These are phyloP conservation scores for Dictyostelium capitatum DNA, from an alignment of 78 protist genomes.

Conservation along the genomic window DNA sequence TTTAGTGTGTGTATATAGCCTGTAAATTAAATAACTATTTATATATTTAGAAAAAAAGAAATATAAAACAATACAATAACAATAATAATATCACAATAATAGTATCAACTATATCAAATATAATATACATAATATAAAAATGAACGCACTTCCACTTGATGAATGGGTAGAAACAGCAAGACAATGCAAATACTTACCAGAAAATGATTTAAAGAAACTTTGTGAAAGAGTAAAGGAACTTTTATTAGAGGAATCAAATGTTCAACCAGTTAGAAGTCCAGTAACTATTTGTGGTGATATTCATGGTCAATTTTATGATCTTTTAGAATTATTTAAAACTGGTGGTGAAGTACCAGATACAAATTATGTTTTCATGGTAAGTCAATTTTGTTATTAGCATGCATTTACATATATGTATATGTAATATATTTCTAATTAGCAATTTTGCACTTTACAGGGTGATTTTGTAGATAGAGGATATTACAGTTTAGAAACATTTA, in stretches of 20 bases:
- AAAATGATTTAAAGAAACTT: conserved; percentile 90
- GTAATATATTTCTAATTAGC: no score
- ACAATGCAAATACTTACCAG: conserved; percentile 90
- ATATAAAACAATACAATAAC: background rate
- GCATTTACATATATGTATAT: no score
- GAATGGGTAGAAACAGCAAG: conserved; percentile 89
- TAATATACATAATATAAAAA: background rate
- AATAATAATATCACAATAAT: background rate
- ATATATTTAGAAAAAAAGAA: background rate
- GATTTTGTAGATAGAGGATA: conserved; percentile 99
- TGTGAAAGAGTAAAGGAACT: conserved; percentile 93
- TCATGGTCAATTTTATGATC: conserved; percentile 99
- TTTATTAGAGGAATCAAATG: conserved; percentile 97
- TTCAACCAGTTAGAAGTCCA: conserved; percentile 96
- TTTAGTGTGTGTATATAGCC: background rate
- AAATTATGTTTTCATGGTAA: conserved; percentile 97
- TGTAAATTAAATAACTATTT: no score
- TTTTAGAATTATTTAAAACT: conserved; percentile 95
- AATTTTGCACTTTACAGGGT: no score
- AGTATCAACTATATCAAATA: no score
- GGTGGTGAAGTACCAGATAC: conserved; percentile 97
- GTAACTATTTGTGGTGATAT: conserved; percentile 99
- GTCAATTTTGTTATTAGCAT: background rate
- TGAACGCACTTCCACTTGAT: conserved; percentile 58
- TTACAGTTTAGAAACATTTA: conserved; percentile 97